Percentiles rank a stretch among this genome's conserved stretches.
These are phyloP conservation scores for Solanum pinnatisectum DNA, from an alignment of 257 asterid genomes.

Conservation along the genomic window DNA sequence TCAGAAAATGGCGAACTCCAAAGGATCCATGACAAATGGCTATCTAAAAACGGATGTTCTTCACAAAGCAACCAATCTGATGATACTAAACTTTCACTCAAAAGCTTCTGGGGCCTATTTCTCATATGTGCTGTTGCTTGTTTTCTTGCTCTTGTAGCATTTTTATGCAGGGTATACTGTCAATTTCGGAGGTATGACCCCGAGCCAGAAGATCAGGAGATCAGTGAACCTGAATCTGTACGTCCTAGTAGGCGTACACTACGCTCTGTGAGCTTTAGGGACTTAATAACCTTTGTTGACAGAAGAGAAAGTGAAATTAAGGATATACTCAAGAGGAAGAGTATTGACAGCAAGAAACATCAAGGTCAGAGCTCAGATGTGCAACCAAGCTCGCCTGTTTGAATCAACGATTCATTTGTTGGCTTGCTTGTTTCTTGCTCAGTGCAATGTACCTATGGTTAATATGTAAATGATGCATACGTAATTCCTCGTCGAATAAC, in stretches of 20 bases:
- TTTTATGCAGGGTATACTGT: slow-evolving; percentile 43
- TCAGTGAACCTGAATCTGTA: slow-evolving; percentile 26
- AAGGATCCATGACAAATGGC: slow-evolving; percentile 79
- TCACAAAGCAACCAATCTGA: slow-evolving; percentile 31
- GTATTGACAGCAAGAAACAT: slow-evolving; percentile 26
- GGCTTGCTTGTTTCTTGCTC: background rate
- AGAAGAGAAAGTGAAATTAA: slow-evolving; percentile 63
- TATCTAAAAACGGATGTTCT: slow-evolving; percentile 37
- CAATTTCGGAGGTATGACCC: slow-evolving; percentile 48
- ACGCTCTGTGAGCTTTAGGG: slow-evolving; percentile 47
- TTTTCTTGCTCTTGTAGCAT: slow-evolving; percentile 32
- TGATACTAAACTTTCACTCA: slow-evolving; percentile 58
- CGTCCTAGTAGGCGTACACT: slow-evolving; percentile 23
- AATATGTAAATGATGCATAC: background rate
- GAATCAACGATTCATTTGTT: background rate
- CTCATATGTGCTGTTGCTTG: slow-evolving; percentile 71
- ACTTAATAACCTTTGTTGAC: slow-evolving; percentile 55
- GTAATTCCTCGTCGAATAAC: background rate
- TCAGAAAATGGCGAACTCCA: slow-evolving; percentile 91
- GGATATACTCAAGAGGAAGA: slow-evolving; percentile 44
- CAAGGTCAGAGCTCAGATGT: slow-evolving; percentile 29
- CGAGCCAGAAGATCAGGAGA: slow-evolving; percentile 26
- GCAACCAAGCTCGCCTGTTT: slow-evolving; percentile 16
- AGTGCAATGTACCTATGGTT: background rate
- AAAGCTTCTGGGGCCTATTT: slow-evolving; percentile 93